Base-by-base conservation (phyloP, 495 filamentous ascomycete species). In the Achaetomiella virescens region DNA sequence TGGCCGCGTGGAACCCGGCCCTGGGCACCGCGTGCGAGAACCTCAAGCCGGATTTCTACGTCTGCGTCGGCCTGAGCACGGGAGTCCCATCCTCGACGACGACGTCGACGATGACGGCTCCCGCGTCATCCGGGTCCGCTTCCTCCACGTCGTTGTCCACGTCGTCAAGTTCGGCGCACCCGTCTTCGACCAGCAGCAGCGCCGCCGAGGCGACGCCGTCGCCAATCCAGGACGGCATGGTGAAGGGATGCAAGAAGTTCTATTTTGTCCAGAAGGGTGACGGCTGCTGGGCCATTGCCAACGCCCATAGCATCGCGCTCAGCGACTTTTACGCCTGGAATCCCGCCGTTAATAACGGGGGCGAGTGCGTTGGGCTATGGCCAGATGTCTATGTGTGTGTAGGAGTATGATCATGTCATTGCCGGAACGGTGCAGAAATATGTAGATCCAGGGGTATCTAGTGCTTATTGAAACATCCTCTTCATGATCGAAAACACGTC, bases 241-340 rank as follows among this genome's bases (percentile, higher is more conserved):
- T 24, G 2, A 11, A 17, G 1, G 33, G 21, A 3, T 54, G 51
- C 14, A n/a, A 18, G 2, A 22, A n/a, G 8, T 54, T 44, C 6
- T 35, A 54, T 25, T 9, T 20, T 8, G 51, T 18, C 18, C 11
- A 20, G 12, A 18, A 15, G 20, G 48, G 48, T 12, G 51, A 54
- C 27, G 37, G 38, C 15, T 54, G 51, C 22, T 35, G 38, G 51
- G 38, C 51, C 18, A 54, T 54, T 22, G 40, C 38, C 17, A 42
- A 44, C 18, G 12, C n/a, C 18, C 17, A 24, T 1, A 38, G 40
- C 11, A 54, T 54, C 25, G 21, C 25, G n/a, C 25, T 24, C 15
- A 27, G 21, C 17, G 21, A 52, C 35, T 52, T 52, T 15, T 24
- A 27, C n/a, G 17, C 2, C 2, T 52, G 48, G 48, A 52, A 52